Evolutionary conservation across 2,329 filamentous ascomycete species (phyloP), one percentile per base, ranked within the genome.

Genomic region (Volutella citrinella): DNA sequence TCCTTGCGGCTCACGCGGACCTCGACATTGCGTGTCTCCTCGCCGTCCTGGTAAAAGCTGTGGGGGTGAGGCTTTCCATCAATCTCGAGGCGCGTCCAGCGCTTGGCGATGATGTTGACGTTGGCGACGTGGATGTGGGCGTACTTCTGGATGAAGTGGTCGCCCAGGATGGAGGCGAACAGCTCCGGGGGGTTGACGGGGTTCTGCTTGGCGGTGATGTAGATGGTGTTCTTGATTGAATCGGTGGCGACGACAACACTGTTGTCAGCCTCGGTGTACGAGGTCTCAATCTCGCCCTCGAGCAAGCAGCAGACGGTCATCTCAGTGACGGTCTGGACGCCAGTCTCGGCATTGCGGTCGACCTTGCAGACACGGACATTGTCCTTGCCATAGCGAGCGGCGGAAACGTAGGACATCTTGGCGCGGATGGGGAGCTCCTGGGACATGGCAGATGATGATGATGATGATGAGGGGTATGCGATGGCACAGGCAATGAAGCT

Each of bases 311-410:
- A 87, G 52, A 98, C 86, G 24, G 89, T 96, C 84, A 95, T 94
- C 67, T 98, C 93, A 25, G 84, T 85, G 50, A 97, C 87, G 7
- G 82, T 85, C 65, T 98, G 91, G 15, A 80, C 72, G 36, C 85
- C 84, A 13, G 85, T 84, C 54, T 80, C 71, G 58, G 80, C 71
- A 62, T 97, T 81, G 54, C 80, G 81, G 57, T 94, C 76, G 56
- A 96, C 89, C 68, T 98, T 98, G 80, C 85, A 95, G 55, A 98
- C 80, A 57, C 93, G 90, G 75, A 98, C 84, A 70, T 98, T 97
- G 78, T 97, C 93, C 80, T 98, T 91, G 69, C 86, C 86, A 62
- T 90, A 91, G 59, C 82, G 80, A 53, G 86, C 85, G 54, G 77
- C 68, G 40, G 75, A 69, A 41, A 82, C 64, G 50, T 63, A 60